A percentile compares a stretch with the other conserved stretches of the same genome.
phyloP scores from a whole-genome alignment of 208 protist genomes.

The Crithidia bombi region DNA sequence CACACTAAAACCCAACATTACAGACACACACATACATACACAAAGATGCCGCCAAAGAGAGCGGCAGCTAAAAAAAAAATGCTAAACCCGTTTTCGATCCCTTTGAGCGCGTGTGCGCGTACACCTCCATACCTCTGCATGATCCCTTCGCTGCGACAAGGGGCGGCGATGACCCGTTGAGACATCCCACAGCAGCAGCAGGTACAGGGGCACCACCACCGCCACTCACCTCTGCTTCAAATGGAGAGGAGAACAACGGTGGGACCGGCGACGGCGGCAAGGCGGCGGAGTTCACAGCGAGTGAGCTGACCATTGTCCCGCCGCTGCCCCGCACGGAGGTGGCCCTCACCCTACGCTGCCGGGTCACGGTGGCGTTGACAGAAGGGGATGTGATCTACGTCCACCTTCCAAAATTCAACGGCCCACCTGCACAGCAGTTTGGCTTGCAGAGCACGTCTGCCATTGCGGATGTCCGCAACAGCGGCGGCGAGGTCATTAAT shows the following conservation, averaged over 20 bases:
- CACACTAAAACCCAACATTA: background rate
- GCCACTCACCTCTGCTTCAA: background rate
- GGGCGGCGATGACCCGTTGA: background rate
- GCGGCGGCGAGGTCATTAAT: slow-evolving; percentile 38
- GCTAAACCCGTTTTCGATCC: slow-evolving; percentile 53
- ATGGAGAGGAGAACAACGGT: background rate
- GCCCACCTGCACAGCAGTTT: slow-evolving; percentile 49
- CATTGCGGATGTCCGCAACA: background rate
- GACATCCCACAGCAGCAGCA: background rate
- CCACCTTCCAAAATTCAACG: slow-evolving; percentile 69
- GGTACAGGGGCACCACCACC: background rate
- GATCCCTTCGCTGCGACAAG: background rate
- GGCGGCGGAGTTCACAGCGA: slow-evolving; percentile 64
- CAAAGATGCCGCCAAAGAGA: slow-evolving; percentile 23
- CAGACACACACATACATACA: background rate
- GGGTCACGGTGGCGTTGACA: slow-evolving; percentile 58
- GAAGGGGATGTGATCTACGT: slow-evolving; percentile 69
- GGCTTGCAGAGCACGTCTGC: slow-evolving; percentile 41
- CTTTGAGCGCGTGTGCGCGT: slow-evolving; percentile 42
- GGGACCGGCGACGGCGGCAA: background rate
- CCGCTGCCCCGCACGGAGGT: slow-evolving; percentile 68
- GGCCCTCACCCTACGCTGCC: slow-evolving; percentile 63
- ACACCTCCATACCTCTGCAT: slow-evolving; percentile 25
- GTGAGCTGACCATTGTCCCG: slow-evolving; percentile 54
- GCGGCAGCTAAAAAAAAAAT: slow-evolving; percentile 30